Evolutionary conservation across 768 basidiomycete species (phyloP).

Genomic region (Naematelia aurantialba): DNA sequence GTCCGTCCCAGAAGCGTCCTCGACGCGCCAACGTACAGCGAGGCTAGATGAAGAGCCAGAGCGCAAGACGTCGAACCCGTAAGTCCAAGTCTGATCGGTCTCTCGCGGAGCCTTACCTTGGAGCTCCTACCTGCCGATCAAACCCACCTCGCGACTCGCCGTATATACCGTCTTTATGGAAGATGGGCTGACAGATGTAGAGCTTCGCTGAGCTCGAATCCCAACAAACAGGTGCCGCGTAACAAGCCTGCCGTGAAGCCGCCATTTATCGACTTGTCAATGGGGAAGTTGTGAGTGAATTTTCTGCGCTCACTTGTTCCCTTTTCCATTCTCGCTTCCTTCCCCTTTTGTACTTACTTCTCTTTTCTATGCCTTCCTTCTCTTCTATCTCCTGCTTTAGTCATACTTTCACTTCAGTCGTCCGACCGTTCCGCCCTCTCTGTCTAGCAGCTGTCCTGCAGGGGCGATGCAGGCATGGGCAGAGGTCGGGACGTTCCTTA

Average conservation of each 20-base stretch:
- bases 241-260: conserved; percentile 46
- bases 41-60: conserved; percentile 12
- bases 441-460: too few relatives aligned
- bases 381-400: too few relatives aligned
- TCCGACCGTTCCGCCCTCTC: too few relatives aligned
- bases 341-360: neutral
- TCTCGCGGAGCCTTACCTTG: too few relatives aligned
- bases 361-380: too few relatives aligned
- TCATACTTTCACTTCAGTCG: too few relatives aligned
- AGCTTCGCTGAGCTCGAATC: conserved; percentile 38
- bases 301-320: neutral
- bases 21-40: conserved; percentile 29
- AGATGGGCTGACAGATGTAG: conserved; percentile 12
- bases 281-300: conserved; percentile 48
- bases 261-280: conserved; percentile 42
- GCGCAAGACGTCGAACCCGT: conserved; percentile 26
- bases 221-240: conserved; percentile 37
- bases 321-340: neutral
- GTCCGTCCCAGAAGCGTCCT: conserved; percentile 37
- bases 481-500: too few relatives aligned
- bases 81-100: too few relatives aligned
- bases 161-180: too few relatives aligned
- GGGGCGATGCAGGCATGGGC: too few relatives aligned
- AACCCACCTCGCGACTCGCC: too few relatives aligned
- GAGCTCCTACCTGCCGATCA: too few relatives aligned